These are phyloP conservation scores for Leccinum subrobustum DNA, from an alignment of 1,284 basidiomycete species.

Conservation along the genomic window DNA sequence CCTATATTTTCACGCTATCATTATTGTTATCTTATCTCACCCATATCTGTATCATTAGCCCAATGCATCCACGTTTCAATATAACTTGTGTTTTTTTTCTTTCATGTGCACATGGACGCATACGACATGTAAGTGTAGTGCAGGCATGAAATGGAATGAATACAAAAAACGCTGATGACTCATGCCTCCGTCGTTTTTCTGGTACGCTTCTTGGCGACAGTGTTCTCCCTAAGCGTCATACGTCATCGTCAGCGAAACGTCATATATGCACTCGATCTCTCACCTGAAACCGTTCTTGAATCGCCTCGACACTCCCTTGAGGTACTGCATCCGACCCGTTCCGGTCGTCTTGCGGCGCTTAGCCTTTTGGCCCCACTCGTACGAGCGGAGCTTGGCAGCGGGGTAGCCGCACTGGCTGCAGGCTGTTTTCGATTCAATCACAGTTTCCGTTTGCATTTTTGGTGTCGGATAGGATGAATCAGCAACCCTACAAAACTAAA, in stretches of 20 bases:
- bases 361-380: constrained; percentile 98
- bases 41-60: constrained; percentile 3
- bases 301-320: constrained; percentile 87
- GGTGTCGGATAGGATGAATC: background rate
- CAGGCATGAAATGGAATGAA: background rate
- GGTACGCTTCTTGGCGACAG: constrained; percentile 63
- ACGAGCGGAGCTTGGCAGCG: constrained; percentile 92
- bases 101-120: background rate
- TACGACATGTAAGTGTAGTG: background rate
- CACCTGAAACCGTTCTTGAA: constrained; percentile 99
- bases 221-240: constrained; percentile 71
- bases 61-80: constrained; percentile 4
- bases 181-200: constrained; percentile 46
- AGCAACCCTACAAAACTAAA: background rate
- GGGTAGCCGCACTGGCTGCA: constrained; percentile 98
- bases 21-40: constrained; percentile 23
- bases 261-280: constrained; percentile 29
- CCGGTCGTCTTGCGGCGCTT: constrained; percentile 99
- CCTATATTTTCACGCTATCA: constrained; percentile 8
- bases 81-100: background rate
- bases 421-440: constrained; percentile 43
- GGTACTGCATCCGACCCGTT: constrained; percentile 90
- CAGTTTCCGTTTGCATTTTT: background rate
- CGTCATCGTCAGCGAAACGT: background rate
- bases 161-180: background rate